Evolutionary conservation across 192 early-diverging fungal species (phyloP).

Genomic region (Backusella macrospora): DNA sequence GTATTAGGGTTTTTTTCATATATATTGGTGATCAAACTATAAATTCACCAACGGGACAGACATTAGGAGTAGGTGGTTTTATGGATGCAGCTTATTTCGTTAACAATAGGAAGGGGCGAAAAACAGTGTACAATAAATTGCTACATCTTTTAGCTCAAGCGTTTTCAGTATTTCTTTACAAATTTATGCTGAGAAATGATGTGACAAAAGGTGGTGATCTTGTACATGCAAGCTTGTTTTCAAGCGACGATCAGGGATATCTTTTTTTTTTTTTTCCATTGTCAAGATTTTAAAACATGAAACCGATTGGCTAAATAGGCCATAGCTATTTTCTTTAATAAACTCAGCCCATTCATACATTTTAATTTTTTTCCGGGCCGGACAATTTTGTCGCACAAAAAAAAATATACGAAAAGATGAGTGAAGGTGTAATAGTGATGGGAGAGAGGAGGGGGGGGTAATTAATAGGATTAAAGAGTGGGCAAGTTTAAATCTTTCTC

Average conservation of each 20-base stretch:
- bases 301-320: slow-evolving; percentile 12
- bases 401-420: not conserved
- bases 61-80: not conserved
- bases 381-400: not conserved
- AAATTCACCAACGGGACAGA: not conserved
- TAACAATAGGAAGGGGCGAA: not conserved
- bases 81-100: not conserved
- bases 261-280: slow-evolving; percentile 22
- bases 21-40: slow-evolving; percentile 30
- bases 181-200: slow-evolving; percentile 5
- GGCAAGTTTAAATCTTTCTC: slow-evolving; percentile 15
- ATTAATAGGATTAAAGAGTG: slow-evolving; percentile 2
- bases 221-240: slow-evolving; percentile 26
- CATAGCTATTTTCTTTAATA: not conserved
- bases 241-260: not conserved
- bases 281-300: slow-evolving; percentile 19
- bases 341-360: not conserved
- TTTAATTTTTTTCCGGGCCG: not conserved
- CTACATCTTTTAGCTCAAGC: not conserved
- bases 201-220: slow-evolving; percentile 21
- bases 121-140: not conserved
- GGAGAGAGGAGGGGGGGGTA: not conserved
- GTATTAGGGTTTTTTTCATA: slow-evolving; percentile 22
- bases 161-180: slow-evolving; percentile 10
- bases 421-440: not conserved